Evolutionary conservation across 2,329 filamentous ascomycete species (phyloP).

Genomic region (Raffaelea arxii): DNA sequence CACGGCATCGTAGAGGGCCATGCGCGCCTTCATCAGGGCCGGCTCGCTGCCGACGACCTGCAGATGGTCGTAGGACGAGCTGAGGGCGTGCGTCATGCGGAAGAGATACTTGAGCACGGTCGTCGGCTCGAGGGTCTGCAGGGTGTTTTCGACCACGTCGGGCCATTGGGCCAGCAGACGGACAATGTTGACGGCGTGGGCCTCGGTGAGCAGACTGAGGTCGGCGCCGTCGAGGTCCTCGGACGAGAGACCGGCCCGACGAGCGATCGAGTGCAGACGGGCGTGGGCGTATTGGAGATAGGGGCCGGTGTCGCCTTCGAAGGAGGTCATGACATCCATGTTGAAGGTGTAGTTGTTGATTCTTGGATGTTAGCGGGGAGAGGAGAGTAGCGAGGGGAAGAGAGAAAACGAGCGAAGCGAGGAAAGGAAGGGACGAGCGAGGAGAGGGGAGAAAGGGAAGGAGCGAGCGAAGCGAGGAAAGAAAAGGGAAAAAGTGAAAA

Average conservation of each 20-base stretch:
- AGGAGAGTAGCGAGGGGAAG: too few relatives aligned
- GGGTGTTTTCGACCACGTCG: conserved; percentile 72
- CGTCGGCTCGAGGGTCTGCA: conserved; percentile 68
- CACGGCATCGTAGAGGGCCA: conserved; percentile 70
- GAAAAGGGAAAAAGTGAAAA: too few relatives aligned
- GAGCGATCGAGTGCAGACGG: conserved; percentile 56
- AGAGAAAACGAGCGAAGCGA: too few relatives aligned
- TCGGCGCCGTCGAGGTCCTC: conserved; percentile 55
- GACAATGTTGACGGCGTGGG: conserved; percentile 63
- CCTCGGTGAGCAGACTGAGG: conserved; percentile 57
- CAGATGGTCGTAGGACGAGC: conserved; percentile 72
- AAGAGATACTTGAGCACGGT: conserved; percentile 55
- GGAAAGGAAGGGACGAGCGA: too few relatives aligned
- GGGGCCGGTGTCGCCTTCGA: conserved; percentile 77
- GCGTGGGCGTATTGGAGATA: conserved; percentile 79
- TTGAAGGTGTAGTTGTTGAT: conserved; percentile 65
- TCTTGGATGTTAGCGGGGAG: conserved; percentile 21
- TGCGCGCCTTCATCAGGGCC: conserved; percentile 59
- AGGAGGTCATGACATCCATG: conserved; percentile 72
- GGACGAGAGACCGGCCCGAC: conserved; percentile 41
- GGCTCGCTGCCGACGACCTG: conserved; percentile 72
- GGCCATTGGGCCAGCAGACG: conserved; percentile 76
- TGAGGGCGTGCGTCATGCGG: conserved; percentile 75
- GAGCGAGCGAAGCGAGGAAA: too few relatives aligned
- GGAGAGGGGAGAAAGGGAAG: too few relatives aligned